phyloP scores from a whole-genome alignment of 495 filamentous ascomycete species.

The Friedmanniomyces simplex region DNA sequence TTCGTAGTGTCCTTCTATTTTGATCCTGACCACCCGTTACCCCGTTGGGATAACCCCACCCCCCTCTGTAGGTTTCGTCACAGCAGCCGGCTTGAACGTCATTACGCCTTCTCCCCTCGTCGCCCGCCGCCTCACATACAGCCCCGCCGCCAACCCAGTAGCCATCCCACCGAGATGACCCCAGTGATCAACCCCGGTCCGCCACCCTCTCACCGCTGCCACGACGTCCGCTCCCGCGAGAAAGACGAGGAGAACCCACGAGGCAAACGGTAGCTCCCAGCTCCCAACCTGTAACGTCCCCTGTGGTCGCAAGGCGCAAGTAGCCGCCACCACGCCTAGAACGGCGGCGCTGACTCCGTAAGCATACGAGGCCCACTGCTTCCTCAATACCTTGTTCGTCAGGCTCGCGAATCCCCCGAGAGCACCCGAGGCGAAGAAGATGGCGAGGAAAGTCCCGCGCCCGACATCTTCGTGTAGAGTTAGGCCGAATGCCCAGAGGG shows the following conservation, averaged over 20 bases:
- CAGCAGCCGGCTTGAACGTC: not conserved
- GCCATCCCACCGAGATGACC: not conserved
- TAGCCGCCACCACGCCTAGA: constrained; percentile 55
- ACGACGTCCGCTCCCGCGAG: not conserved
- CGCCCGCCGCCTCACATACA: not conserved
- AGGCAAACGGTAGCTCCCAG: constrained; percentile 1
- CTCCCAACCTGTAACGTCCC: not conserved
- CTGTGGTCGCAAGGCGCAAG: constrained; percentile 52
- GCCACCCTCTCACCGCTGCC: not conserved
- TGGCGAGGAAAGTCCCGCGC: constrained; percentile 68
- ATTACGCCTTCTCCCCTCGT: not conserved
- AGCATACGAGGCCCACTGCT: constrained; percentile 40
- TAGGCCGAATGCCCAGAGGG: constrained; percentile 49
- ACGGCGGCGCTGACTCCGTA: constrained; percentile 70
- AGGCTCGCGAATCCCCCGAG: constrained; percentile 57
- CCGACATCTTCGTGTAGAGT: constrained; percentile 72
- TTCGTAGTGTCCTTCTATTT: no score
- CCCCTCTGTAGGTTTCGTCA: not conserved
- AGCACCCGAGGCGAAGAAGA: constrained; percentile 61
- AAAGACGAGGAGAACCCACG: not conserved
- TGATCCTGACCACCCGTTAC: not conserved
- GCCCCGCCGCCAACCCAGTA: not conserved
- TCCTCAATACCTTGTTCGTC: constrained; percentile 43
- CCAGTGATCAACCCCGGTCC: not conserved
- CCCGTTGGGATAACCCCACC: not conserved